Percentiles rank a stretch among this genome's conserved stretches.
Conservation (phyloP, 192 early-diverging fungal genomes). For the Rhizophagus clarus region DNA sequence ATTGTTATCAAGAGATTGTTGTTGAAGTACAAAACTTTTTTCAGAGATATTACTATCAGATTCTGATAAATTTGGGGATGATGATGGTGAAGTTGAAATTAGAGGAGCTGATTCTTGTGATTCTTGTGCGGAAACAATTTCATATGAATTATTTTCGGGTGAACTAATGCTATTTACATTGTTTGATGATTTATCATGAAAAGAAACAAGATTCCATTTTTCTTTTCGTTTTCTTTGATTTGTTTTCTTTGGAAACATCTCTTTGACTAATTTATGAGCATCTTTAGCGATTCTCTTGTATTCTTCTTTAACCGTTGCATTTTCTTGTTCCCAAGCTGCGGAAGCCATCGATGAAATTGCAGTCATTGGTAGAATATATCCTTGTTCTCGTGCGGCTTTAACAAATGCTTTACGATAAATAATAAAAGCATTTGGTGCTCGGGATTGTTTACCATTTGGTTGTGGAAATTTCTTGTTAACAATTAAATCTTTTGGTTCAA, state of each 20-base stretch:
- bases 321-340: background rate
- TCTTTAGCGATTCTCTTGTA: constrained; percentile 19
- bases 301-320: background rate
- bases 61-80: background rate
- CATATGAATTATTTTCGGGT: background rate
- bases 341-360: constrained; percentile 10
- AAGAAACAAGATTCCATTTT: constrained; percentile 14
- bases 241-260: background rate
- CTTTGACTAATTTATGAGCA: background rate
- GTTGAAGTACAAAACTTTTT: background rate
- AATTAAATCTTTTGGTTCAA: constrained; percentile 1
- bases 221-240: background rate
- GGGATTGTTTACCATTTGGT: background rate
- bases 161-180: background rate
- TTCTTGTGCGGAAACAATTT: background rate
- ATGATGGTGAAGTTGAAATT: background rate
- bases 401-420: constrained; percentile 10
- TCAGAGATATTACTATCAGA: background rate
- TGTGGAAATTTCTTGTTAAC: background rate
- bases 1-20: background rate
- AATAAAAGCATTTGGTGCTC: constrained; percentile 6
- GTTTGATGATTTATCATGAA: background rate
- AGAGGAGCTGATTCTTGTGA: background rate
- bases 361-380: constrained; percentile 8
- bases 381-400: background rate